Conservation (phyloP, 2,329 filamentous ascomycete species). For the Clarireedia monteithiana region DNA sequence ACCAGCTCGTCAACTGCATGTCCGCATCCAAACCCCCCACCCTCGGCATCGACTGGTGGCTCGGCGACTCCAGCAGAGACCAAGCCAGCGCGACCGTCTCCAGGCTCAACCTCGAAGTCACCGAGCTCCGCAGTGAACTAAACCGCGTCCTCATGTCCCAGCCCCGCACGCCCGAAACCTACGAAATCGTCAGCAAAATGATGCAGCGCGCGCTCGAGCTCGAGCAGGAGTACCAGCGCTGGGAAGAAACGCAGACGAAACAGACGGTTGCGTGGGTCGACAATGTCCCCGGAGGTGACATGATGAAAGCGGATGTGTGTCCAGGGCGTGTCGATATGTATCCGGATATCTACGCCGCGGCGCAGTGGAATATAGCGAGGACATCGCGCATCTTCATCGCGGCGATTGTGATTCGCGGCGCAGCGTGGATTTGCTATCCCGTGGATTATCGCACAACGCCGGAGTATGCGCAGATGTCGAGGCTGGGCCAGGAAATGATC, state of each 20-base stretch:
- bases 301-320: slow-evolving; percentile 46
- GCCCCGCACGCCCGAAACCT: slow-evolving; percentile 40
- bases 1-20: slow-evolving; percentile 48
- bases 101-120: slow-evolving; percentile 43
- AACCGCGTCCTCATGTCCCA: slow-evolving; percentile 41
- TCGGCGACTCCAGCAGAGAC: slow-evolving; percentile 44
- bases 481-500: slow-evolving; percentile 44
- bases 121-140: slow-evolving; percentile 47
- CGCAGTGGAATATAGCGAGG: slow-evolving; percentile 48
- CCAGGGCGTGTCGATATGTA: slow-evolving; percentile 55
- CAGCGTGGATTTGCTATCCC: slow-evolving; percentile 52
- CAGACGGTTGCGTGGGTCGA: slow-evolving; percentile 51
- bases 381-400: slow-evolving; percentile 47
- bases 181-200: slow-evolving; percentile 42
- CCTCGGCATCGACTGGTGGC: slow-evolving; percentile 54
- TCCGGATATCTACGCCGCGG: slow-evolving; percentile 50
- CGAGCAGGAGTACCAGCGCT: slow-evolving; percentile 44
- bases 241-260: slow-evolving; percentile 41
- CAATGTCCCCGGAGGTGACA: slow-evolving; percentile 43
- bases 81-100: slow-evolving; percentile 36
- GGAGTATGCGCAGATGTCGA: slow-evolving; percentile 49
- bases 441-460: slow-evolving; percentile 55
- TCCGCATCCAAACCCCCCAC: slow-evolving; percentile 43
- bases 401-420: slow-evolving; percentile 48
- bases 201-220: slow-evolving; percentile 44